A percentile compares a stretch with the other conserved stretches of the same genome.
phyloP scores from a whole-genome alignment of 768 basidiomycete genomes.

The Clitopilus hobsonii region DNA sequence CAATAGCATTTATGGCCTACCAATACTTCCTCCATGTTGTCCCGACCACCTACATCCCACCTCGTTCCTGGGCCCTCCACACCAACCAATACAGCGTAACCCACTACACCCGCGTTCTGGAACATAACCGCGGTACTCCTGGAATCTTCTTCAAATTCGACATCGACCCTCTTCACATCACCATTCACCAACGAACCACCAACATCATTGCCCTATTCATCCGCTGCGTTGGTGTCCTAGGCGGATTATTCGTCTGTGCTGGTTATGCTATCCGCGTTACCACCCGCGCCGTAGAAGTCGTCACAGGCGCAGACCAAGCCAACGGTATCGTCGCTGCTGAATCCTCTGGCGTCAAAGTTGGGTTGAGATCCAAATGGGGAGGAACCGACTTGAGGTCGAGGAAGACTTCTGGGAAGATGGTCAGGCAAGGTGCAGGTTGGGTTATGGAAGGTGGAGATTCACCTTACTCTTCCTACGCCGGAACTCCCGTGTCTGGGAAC shows the following conservation, averaged over 20 bases:
- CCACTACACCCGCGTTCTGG: slow-evolving; percentile 76
- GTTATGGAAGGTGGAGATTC: slow-evolving; percentile 45
- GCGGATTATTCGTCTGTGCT: slow-evolving; percentile 85
- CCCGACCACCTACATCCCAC: slow-evolving; percentile 87
- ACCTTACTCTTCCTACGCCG: slow-evolving; percentile 28
- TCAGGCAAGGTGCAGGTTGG: slow-evolving; percentile 59
- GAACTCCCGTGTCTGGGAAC: slow-evolving; percentile 24
- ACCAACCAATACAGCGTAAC: slow-evolving; percentile 95
- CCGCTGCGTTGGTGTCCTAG: slow-evolving; percentile 86
- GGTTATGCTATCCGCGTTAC: slow-evolving; percentile 70
- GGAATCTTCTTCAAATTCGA: slow-evolving; percentile 99
- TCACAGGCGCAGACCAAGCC: slow-evolving; percentile 47
- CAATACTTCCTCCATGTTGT: slow-evolving; percentile 96
- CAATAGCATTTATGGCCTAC: slow-evolving; percentile 78
- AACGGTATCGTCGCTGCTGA: slow-evolving; percentile 60
- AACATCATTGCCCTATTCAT: slow-evolving; percentile 78
- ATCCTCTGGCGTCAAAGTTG: slow-evolving; percentile 48
- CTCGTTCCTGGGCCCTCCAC: slow-evolving; percentile 55
- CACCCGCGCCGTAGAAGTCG: slow-evolving; percentile 61
- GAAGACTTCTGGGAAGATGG: slow-evolving; percentile 34
- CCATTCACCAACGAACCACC: slow-evolving; percentile 86
- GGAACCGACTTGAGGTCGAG: slow-evolving; percentile 63
- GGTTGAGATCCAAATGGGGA: slow-evolving; percentile 62
- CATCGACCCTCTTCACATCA: slow-evolving; percentile 83
- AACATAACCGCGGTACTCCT: slow-evolving; percentile 76